A percentile compares a stretch with the other conserved stretches of the same genome.
Evolutionary conservation across 208 protist genomes (phyloP).

Genomic region (Acanthamoeba culbertsoni): DNA sequence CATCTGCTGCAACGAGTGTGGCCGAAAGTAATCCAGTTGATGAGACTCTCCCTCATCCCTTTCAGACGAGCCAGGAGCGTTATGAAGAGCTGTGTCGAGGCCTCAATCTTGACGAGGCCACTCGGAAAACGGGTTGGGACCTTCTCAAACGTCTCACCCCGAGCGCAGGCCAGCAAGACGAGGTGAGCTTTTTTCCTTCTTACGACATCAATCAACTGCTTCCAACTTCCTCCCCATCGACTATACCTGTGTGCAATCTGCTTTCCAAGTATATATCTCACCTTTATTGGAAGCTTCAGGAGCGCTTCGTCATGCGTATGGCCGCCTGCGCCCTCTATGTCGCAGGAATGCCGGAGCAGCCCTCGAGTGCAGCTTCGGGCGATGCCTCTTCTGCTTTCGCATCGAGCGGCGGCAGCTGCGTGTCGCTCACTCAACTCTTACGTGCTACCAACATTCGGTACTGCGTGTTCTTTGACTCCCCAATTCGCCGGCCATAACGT

Average conservation of each 20-base stretch:
- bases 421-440: constrained; percentile 41
- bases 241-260: too few relatives aligned
- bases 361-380: background rate
- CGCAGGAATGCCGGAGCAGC: constrained; percentile 1
- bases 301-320: constrained; percentile 22
- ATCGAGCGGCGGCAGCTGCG: background rate
- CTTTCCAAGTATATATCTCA: too few relatives aligned
- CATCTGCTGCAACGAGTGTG: background rate
- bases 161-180: background rate
- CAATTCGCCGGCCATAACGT: too few relatives aligned
- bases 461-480: background rate
- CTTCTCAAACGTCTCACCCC: background rate
- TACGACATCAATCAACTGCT: too few relatives aligned
- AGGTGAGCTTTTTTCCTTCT: too few relatives aligned
- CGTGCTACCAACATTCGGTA: constrained; percentile 38
- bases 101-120: background rate
- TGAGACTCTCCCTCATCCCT: background rate
- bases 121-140: background rate
- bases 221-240: too few relatives aligned
- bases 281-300: too few relatives aligned
- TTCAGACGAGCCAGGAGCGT: background rate
- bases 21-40: background rate
- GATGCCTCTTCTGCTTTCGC: background rate
- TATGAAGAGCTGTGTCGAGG: background rate
- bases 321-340: constrained; percentile 33